Conservation (phyloP, 2,329 filamentous ascomycete genomes). For the Botrytis tulipae region DNA sequence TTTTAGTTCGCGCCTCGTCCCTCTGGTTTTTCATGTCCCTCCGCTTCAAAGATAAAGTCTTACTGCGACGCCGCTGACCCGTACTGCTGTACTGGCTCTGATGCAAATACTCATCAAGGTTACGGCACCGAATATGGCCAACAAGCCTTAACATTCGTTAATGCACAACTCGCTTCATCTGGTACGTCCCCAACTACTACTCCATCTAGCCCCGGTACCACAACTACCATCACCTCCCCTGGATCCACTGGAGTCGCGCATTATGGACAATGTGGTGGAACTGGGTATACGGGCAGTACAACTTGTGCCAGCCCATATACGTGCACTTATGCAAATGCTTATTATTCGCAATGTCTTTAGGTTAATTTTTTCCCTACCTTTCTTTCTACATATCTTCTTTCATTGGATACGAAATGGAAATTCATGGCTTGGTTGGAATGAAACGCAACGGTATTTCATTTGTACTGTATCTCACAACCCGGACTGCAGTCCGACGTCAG, state of each 20-base stretch:
- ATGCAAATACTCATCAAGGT: slow-evolving; percentile 54
- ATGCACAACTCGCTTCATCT: slow-evolving; percentile 46
- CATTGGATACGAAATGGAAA: background rate
- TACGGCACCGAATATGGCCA: slow-evolving; percentile 57
- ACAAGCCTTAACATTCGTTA: slow-evolving; percentile 56
- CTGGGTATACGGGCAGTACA: slow-evolving; percentile 24
- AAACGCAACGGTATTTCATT: background rate
- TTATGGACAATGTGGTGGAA: slow-evolving; percentile 26
- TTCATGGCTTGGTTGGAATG: background rate
- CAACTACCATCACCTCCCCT: background rate
- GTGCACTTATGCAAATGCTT: slow-evolving; percentile 24
- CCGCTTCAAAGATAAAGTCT: slow-evolving; percentile 54
- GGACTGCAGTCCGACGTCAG: background rate
- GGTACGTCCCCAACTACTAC: slow-evolving; percentile 17
- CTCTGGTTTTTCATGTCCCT: slow-evolving; percentile 52
- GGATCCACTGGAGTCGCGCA: slow-evolving; percentile 11
- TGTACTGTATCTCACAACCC: background rate
- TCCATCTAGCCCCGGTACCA: slow-evolving; percentile 10
- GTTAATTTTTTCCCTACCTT: slow-evolving; percentile 4
- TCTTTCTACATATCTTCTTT: background rate
- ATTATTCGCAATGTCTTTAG: slow-evolving; percentile 29
- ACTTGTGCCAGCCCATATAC: slow-evolving; percentile 23
- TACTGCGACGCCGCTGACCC: slow-evolving; percentile 61
- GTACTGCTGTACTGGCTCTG: slow-evolving; percentile 60
- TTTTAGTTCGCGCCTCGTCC: slow-evolving; percentile 55